Base-by-base conservation (phyloP, 257 asterid genomes). In the Echites panduratus region DNA sequence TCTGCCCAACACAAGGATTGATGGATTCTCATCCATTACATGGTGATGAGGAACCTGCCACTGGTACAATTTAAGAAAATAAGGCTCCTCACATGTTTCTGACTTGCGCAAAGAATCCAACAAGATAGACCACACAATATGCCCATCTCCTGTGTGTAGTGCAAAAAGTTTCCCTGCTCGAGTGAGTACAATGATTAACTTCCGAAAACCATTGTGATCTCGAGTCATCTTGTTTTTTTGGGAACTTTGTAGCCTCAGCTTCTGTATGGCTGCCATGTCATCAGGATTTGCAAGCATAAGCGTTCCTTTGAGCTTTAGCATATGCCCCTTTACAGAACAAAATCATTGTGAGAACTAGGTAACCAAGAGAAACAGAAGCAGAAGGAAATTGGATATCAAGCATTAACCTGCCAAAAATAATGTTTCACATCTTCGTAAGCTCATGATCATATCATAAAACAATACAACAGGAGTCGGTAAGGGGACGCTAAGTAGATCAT, bases 1-100 rank as follows among this genome's bases (percentile, higher is more conserved):
- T 83, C 87, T 90, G 71, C 98, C 99, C 79, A 92, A 86, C 66
- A 95, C 90, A 70, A 95, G 86, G 73, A 95, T 89, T 48, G 99
- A 91, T 68, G 99, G 98, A 74, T 94, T 87, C 82, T 91, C 95
- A 73, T 94, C 96, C 87, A 95, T 61, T 38, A 93, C 98, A 82
- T 95, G 99, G 86, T 94, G 99, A 85, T 95, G 99, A 73, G 99
- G 99, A 76, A 88, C 96, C 77, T 92, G 99, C 99, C 99, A 95
- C 80, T 89, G 97, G 73, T 86, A 79, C 75, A 95, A 82, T 69
- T 90, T 90, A 71, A 95, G 83, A 69, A 85, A 93, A 76, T 76
- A 83, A 43, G 99, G 99, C 74, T 70, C 78, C 79, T 87, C 78
- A 56, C 98, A 95, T 5, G 85, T 77, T 76, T 83, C 89, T 16